Percentiles rank a stretch among this genome's conserved stretches.
Evolutionary conservation across 768 basidiomycete genomes (phyloP).

Genomic region (Suillus alpinus): DNA sequence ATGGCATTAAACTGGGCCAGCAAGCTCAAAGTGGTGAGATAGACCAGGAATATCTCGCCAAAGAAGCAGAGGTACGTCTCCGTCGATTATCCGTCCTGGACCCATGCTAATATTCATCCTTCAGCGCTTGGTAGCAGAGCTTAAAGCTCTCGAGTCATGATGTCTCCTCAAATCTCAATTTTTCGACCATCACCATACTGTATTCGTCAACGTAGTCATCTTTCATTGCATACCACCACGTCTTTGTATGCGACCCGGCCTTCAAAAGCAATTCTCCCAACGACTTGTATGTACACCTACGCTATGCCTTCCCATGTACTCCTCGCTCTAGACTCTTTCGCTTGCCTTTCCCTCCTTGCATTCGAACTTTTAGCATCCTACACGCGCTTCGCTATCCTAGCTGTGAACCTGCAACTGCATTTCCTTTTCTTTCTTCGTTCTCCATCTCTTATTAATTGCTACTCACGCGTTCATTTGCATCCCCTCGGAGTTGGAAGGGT

Average conservation of each 20-base stretch:
- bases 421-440: conserved; percentile 3
- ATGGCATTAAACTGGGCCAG: conserved; percentile 63
- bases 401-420: conserved; percentile 14
- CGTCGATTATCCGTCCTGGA: not conserved
- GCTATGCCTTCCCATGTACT: conserved; percentile 12
- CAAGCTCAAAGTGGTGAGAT: conserved; percentile 37
- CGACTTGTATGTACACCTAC: conserved; percentile 30
- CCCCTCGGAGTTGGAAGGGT: not conserved
- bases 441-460: not conserved
- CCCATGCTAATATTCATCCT: conserved; percentile 5
- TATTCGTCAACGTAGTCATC: conserved; percentile 23
- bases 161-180: conserved; percentile 8
- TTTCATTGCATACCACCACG: conserved; percentile 19
- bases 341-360: conserved; percentile 3
- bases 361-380: conserved; percentile 23
- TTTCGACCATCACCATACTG: conserved; percentile 21
- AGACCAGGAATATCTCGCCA: conserved; percentile 44
- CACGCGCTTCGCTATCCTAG: conserved; percentile 26
- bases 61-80: conserved; percentile 55
- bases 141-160: conserved; percentile 47
- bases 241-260: conserved; percentile 27
- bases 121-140: conserved; percentile 64
- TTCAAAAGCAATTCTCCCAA: conserved; percentile 18
- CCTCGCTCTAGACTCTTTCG: not conserved
- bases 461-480: not conserved